Conservation (phyloP, 1,284 basidiomycete genomes). For the Ceratobasidium papillatum region DNA sequence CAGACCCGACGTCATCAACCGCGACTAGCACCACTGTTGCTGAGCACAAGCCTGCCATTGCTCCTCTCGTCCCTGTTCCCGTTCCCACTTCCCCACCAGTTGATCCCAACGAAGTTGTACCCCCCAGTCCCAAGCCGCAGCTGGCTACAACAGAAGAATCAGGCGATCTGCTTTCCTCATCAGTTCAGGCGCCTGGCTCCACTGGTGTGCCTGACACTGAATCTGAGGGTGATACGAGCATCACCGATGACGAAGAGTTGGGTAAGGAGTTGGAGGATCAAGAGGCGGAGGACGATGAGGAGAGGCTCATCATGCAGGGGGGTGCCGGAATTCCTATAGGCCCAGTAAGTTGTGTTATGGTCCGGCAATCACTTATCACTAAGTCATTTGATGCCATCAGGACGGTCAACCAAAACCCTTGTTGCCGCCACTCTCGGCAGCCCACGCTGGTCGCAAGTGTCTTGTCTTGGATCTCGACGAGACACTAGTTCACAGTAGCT, state of each 20-base stretch:
- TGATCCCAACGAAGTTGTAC: conserved; percentile 53
- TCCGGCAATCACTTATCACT: conserved; percentile 30
- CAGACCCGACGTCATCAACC: background rate
- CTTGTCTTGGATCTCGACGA: conserved; percentile 95
- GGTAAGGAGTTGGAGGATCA: conserved; percentile 60
- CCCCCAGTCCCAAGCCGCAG: conserved; percentile 62
- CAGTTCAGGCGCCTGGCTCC: conserved; percentile 75
- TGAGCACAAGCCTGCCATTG: conserved; percentile 28
- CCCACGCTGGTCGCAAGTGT: conserved; percentile 88
- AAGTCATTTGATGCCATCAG: conserved; percentile 53
- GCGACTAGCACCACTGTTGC: conserved; percentile 23
- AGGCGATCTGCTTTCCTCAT: conserved; percentile 70
- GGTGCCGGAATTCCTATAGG: conserved; percentile 85
- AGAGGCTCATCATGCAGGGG: conserved; percentile 78
- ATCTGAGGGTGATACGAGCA: conserved; percentile 55
- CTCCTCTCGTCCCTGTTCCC: conserved; percentile 19
- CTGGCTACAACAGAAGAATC: conserved; percentile 61
- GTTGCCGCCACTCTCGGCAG: conserved; percentile 75
- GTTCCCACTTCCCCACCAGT: conserved; percentile 10
- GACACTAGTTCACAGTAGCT: conserved; percentile 92
- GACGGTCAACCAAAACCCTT: conserved; percentile 87
- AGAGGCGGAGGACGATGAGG: conserved; percentile 78
- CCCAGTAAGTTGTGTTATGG: conserved; percentile 61
- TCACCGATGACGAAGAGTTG: conserved; percentile 59
- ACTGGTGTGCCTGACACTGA: conserved; percentile 56